Conservation (phyloP, 768 basidiomycete species). For the Agaricus bisporus region DNA sequence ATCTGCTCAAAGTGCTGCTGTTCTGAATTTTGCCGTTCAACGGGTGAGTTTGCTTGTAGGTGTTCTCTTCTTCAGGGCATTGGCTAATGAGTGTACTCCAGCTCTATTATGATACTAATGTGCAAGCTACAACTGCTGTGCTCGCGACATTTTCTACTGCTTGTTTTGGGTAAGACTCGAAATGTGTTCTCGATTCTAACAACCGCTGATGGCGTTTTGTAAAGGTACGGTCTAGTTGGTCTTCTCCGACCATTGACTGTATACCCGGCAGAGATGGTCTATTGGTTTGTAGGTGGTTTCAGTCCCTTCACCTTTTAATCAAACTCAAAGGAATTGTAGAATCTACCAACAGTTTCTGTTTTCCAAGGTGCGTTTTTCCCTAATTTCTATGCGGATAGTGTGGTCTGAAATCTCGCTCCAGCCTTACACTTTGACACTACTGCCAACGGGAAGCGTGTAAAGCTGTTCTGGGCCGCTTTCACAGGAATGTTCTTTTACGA, state of each 20-base stretch:
- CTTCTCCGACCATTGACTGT: slow-evolving; percentile 52
- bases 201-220: background rate
- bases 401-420: slow-evolving; percentile 13
- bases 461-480: slow-evolving; percentile 47
- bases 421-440: slow-evolving; percentile 43
- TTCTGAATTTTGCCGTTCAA: slow-evolving; percentile 58
- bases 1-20: slow-evolving; percentile 44
- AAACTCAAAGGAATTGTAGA: slow-evolving; percentile 22
- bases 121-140: slow-evolving; percentile 48
- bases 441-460: slow-evolving; percentile 41
- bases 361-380: slow-evolving; percentile 41
- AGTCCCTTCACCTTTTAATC: background rate
- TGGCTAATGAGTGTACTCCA: slow-evolving; percentile 14
- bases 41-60: slow-evolving; percentile 28
- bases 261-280: slow-evolving; percentile 61
- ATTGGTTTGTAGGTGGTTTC: slow-evolving; percentile 39
- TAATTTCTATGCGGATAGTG: background rate
- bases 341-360: slow-evolving; percentile 51
- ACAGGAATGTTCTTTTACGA: slow-evolving; percentile 48
- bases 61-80: background rate
- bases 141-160: slow-evolving; percentile 61
- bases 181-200: background rate
- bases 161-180: slow-evolving; percentile 44
- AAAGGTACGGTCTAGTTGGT: slow-evolving; percentile 54
- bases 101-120: slow-evolving; percentile 56